These are phyloP conservation scores for Xerocomus potaroensis DNA, from an alignment of 768 basidiomycete genomes.

Conservation along the genomic window DNA sequence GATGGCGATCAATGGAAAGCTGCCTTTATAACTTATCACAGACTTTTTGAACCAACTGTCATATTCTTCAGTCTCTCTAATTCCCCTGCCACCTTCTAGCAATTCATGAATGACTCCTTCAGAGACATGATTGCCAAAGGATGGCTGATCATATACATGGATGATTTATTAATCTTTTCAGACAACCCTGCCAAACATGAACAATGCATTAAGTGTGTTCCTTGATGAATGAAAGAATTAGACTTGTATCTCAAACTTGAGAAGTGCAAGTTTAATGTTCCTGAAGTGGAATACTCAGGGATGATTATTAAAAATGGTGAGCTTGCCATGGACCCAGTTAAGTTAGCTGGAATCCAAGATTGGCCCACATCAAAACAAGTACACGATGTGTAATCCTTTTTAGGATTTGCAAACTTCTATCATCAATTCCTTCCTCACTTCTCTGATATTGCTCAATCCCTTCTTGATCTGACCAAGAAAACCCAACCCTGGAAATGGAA, in stretches of 20 bases:
- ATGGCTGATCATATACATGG: background rate
- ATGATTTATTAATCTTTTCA: background rate
- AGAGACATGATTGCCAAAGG: background rate
- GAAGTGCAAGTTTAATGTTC: too few relatives aligned
- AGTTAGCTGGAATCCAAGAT: background rate
- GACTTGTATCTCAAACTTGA: too few relatives aligned
- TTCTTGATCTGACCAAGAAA: background rate
- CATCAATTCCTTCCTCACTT: background rate
- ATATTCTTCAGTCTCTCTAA: background rate
- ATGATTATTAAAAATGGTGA: background rate
- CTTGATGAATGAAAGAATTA: background rate
- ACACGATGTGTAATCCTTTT: background rate
- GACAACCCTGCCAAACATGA: background rate
- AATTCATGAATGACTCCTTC: background rate
- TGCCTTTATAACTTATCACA: background rate
- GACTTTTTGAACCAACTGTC: background rate
- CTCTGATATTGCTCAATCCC: background rate
- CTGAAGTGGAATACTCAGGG: too few relatives aligned
- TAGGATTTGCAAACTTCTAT: background rate
- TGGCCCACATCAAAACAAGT: background rate
- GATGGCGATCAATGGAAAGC: constrained; percentile 1
- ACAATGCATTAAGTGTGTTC: background rate
- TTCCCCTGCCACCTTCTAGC: background rate
- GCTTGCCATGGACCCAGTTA: background rate
- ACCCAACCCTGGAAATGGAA: background rate